Base-by-base conservation (phyloP, 768 basidiomycete genomes). In the Sistotremastrum niveocremeum region DNA sequence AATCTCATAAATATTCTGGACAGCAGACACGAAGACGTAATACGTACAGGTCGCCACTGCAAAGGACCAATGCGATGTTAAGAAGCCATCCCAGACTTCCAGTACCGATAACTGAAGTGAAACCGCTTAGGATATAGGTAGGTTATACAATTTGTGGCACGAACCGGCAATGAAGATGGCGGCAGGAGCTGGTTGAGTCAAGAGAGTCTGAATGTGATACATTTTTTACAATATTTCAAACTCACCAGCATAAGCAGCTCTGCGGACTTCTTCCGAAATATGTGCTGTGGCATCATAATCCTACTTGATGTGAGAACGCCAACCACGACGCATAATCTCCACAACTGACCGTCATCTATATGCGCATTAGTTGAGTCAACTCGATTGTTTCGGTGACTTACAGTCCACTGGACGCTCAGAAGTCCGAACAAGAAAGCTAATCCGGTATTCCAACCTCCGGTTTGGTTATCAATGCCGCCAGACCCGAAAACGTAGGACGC, bases 401-500 rank as follows among this genome's bases (percentile, higher is more conserved):
- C 80, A 52, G 84, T 86, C 84, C 86, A 89, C 58, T 89, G 86
- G 20, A 93, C 89, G 48, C 79, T 83, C 31, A 91, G 69, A 43
- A 91, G 62, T 29, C 88, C 89, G 52, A 94, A 81, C 20, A 88
- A 65, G 66, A 90, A 89, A 0, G 86, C 80, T 39, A 93, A 66
- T 0, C 88, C 88, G 37, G 71, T 74, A 52, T 77, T 80, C 73
- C 77, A 80, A 49, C 81, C 87, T 31, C 85, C 84, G 1, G 86
- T 81, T 54, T 79, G 74, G 59, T 94, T 94, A 41, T 77, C 63
- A 43, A 86, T 59, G n/a, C 84, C 84, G 4, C 60, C 70, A 29
- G 76, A 69, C 9, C 84, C 84, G 54, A 93, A 94, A 6, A 89
- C 80, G 61, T 88, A 90, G 28, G 57, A 62, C 3, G 84, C 84